Base-by-base conservation (phyloP, 176 grass and related monocot species). In the Lolium rigidum region DNA sequence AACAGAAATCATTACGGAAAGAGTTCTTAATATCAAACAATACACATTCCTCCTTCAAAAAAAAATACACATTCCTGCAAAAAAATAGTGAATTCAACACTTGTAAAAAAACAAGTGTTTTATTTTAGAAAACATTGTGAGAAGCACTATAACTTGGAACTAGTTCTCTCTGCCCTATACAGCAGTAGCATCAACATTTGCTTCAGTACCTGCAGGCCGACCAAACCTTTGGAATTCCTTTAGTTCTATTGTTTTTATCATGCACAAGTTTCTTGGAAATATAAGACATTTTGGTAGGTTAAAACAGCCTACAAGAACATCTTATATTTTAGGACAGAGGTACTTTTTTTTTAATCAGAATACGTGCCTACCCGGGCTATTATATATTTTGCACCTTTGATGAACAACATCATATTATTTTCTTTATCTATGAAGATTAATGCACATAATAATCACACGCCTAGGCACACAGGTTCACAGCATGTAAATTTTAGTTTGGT, bases 191-290 rank as follows among this genome's bases (percentile, higher is more conserved):
- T 1, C 66, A 69, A 3, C 66, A 69, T 41, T 35, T 69, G 35
- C 66, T 20, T 74, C 46, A 74, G 21, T 47, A 51, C 22, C 13
- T 10, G 3, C 47, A 52, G 49, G 13, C 52, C 48, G 14, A 5
- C 47, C 47, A n/a, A 10, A 52, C 13, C 47, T 9, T 17, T 52
- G 14, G 21, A 14, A 74, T 50, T 75, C 15, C 3, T 16, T 26
- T 74, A 21, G 6, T 47, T 12, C 14, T 52, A 17, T 7, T 75
- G 72, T 75, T 75, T 74, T 75, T 74, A 28, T 28, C 41, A 80
- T 80, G 48, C 64, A 37, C 65, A 63, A n/a, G 24, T 26, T 12
- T 62, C 82, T 17, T 21, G 37, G 1, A 11, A 51, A 43, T 43
- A 43, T 43, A 43, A 43, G 6, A 43, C 41, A 7, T 43, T 43